A percentile compares a stretch with the other conserved stretches of the same genome.
Conservation (phyloP, 2,329 filamentous ascomycete species). For the Epicoccum sorghinum region DNA sequence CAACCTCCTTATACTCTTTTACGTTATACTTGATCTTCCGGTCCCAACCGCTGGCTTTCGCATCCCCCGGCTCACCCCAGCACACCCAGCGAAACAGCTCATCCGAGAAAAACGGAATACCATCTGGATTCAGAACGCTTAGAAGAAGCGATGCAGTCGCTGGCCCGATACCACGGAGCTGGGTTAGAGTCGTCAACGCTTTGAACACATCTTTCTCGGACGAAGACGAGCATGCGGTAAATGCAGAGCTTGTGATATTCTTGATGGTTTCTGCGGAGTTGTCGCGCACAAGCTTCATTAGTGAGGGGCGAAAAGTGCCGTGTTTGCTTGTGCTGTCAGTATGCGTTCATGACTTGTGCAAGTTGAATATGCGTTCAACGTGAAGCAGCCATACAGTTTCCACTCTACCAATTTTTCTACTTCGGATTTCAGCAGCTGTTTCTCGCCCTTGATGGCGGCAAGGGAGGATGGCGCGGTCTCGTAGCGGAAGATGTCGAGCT, state of each 20-base stretch:
- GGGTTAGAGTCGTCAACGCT: conserved; percentile 61
- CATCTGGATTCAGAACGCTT: conserved; percentile 64
- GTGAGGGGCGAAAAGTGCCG: conserved; percentile 57
- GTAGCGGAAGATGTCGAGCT: conserved; percentile 44
- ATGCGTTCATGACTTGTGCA: background rate
- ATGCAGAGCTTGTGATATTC: conserved; percentile 59
- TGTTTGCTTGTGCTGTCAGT: conserved; percentile 48
- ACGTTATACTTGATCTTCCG: conserved; percentile 69
- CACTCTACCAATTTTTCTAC: conserved; percentile 47
- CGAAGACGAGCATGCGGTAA: conserved; percentile 38
- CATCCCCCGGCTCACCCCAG: conserved; percentile 47
- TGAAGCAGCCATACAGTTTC: conserved; percentile 41
- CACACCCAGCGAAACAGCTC: conserved; percentile 77
- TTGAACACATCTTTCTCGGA: background rate
- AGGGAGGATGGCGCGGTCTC: conserved; percentile 33
- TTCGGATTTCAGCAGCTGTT: conserved; percentile 34
- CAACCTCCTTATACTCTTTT: conserved; percentile 70
- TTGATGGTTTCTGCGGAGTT: conserved; percentile 61
- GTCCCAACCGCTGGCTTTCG: conserved; percentile 45
- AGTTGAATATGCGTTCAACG: background rate
- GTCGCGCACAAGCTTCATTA: conserved; percentile 58
- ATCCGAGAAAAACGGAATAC: conserved; percentile 78
- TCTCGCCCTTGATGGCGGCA: conserved; percentile 17
- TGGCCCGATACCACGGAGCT: conserved; percentile 76
- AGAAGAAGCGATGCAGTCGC: conserved; percentile 79